These are phyloP conservation scores for Dothistroma pini DNA, from an alignment of 2,329 filamentous ascomycete species.

Conservation along the genomic window DNA sequence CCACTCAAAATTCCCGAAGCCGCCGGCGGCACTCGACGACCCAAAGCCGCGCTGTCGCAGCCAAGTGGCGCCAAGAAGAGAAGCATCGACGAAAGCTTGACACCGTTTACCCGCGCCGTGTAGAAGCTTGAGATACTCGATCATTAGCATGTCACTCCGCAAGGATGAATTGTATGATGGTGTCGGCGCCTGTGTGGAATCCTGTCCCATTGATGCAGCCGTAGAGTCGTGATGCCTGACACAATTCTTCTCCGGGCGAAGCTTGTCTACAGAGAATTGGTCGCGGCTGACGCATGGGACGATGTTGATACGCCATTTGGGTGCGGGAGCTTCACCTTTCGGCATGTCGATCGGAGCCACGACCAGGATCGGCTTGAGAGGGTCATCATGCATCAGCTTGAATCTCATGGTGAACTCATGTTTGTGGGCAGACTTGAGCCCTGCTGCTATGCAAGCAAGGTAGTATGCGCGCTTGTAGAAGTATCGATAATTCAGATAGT, in stretches of 20 bases:
- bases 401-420: slow-evolving; percentile 50
- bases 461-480: slow-evolving; percentile 95
- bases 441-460: slow-evolving; percentile 72
- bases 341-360: slow-evolving; percentile 35
- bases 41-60: slow-evolving; percentile 80
- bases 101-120: slow-evolving; percentile 67
- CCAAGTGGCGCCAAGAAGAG: slow-evolving; percentile 83
- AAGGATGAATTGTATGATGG: slow-evolving; percentile 88
- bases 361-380: slow-evolving; percentile 64
- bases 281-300: slow-evolving; percentile 68
- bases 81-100: slow-evolving; percentile 74
- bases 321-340: slow-evolving; percentile 21
- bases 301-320: slow-evolving; percentile 64
- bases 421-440: slow-evolving; percentile 60
- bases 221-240: slow-evolving; percentile 50
- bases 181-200: slow-evolving; percentile 50
- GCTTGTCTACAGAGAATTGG: slow-evolving; percentile 68
- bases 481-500: slow-evolving; percentile 88
- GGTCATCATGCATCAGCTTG: slow-evolving; percentile 31
- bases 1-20: slow-evolving; percentile 95
- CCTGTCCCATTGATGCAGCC: slow-evolving; percentile 39
- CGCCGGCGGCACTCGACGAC: slow-evolving; percentile 66
- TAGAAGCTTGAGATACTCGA: slow-evolving; percentile 71
- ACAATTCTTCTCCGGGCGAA: slow-evolving; percentile 66
- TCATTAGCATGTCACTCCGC: slow-evolving; percentile 70